phyloP scores from a whole-genome alignment of 2,329 filamentous ascomycete genomes.

The Pestalotiopsis sp. region DNA sequence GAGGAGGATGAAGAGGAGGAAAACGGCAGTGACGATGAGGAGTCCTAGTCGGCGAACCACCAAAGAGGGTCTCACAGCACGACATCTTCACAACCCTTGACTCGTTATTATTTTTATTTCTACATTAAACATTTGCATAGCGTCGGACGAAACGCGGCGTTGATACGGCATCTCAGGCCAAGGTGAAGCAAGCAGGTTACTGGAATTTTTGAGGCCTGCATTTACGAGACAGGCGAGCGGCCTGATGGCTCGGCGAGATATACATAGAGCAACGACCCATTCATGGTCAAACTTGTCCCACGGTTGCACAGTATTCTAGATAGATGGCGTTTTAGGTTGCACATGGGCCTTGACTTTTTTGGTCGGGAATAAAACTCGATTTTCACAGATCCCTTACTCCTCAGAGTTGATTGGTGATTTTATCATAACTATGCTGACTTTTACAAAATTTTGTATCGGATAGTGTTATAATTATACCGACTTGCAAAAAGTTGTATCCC shows the following conservation, averaged over 20 bases:
- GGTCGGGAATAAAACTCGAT: neutral
- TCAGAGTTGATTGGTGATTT: neutral
- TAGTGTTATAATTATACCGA: too few species aligned
- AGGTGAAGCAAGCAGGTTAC: neutral
- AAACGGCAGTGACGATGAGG: slow-evolving; percentile 57
- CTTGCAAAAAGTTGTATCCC: too few species aligned
- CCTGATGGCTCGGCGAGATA: neutral
- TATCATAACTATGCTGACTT: too few species aligned
- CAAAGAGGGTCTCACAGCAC: too few species aligned
- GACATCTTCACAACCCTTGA: neutral
- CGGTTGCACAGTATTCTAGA: neutral
- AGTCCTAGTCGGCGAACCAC: neutral
- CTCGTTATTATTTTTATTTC: neutral
- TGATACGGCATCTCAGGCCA: slow-evolving; percentile 11
- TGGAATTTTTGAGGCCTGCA: neutral
- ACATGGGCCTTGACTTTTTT: neutral
- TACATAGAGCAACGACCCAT: neutral
- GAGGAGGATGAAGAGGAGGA: slow-evolving; percentile 60
- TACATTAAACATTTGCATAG: slow-evolving; percentile 32
- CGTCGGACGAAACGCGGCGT: slow-evolving; percentile 29
- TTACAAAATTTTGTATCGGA: too few species aligned
- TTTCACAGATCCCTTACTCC: neutral
- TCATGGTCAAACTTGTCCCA: neutral
- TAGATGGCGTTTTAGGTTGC: slow-evolving; percentile 2
- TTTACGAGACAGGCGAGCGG: neutral